Conservation (phyloP, 2,329 filamentous ascomycete species). For the Fusarium verticillioides region DNA sequence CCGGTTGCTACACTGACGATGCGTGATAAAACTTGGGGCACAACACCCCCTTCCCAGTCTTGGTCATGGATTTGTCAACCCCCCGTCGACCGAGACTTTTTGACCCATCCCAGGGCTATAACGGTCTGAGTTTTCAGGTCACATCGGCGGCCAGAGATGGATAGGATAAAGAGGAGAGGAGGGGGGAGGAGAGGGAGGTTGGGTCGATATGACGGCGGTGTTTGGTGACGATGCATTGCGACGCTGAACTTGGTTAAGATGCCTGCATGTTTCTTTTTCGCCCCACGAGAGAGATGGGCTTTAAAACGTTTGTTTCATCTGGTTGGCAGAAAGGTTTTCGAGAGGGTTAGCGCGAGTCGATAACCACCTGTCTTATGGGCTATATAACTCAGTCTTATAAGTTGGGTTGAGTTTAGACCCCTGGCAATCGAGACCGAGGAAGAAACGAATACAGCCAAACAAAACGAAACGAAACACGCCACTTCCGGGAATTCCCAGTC, state of each 20-base stretch:
- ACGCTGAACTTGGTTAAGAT: slow-evolving; percentile 39
- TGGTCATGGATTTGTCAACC: slow-evolving; percentile 45
- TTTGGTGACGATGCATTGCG: slow-evolving; percentile 40
- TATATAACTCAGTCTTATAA: slow-evolving; percentile 43
- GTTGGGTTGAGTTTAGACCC: slow-evolving; percentile 22
- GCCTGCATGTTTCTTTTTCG: slow-evolving; percentile 28
- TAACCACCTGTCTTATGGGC: slow-evolving; percentile 44
- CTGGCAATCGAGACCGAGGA: slow-evolving; percentile 23
- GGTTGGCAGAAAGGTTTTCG: slow-evolving; percentile 39
- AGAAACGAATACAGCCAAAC: slow-evolving; percentile 33
- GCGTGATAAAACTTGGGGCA: slow-evolving; percentile 29
- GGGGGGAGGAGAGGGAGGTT: slow-evolving; percentile 9
- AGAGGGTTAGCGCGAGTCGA: slow-evolving; percentile 36
- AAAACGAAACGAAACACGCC: slow-evolving; percentile 41
- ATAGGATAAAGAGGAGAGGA: not conserved
- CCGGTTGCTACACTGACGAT: slow-evolving; percentile 35
- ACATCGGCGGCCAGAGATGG: slow-evolving; percentile 37
- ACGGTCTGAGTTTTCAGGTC: slow-evolving; percentile 30
- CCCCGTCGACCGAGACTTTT: slow-evolving; percentile 21
- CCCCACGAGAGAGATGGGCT: slow-evolving; percentile 34
- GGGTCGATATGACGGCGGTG: slow-evolving; percentile 30
- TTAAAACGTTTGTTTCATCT: slow-evolving; percentile 41
- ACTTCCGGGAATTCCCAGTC: slow-evolving; percentile 27
- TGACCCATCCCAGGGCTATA: slow-evolving; percentile 35
- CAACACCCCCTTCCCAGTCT: slow-evolving; percentile 20